Conservation (phyloP, 176 grass and related monocot species). For the Oryza rufipogon region DNA sequence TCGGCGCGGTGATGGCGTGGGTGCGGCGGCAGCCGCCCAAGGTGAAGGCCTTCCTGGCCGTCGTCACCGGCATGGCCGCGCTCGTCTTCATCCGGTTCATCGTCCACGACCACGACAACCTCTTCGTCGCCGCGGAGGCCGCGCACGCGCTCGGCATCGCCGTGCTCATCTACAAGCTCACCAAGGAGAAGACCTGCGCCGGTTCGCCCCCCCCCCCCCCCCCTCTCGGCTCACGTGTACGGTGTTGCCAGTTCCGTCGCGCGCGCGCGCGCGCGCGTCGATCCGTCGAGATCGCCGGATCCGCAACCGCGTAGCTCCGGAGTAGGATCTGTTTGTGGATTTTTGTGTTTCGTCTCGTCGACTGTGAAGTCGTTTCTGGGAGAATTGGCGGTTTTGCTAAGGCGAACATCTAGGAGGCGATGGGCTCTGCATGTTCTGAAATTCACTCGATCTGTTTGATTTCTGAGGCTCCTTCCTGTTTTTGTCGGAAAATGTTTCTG, state of each 20-base stretch:
- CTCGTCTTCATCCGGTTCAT: constrained; percentile 95
- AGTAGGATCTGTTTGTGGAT: neutral
- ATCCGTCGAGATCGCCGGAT: constrained; percentile 42
- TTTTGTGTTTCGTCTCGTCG: neutral
- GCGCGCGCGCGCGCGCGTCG: neutral
- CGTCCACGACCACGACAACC: constrained; percentile 98
- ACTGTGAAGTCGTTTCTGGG: neutral
- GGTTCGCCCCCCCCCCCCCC: constrained; percentile 46
- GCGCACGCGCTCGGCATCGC: constrained; percentile 88
- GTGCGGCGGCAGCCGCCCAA: constrained; percentile 89
- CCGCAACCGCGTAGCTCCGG: constrained; percentile 7
- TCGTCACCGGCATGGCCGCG: constrained; percentile 91
- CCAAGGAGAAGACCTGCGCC: constrained; percentile 96
- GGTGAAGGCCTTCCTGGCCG: constrained; percentile 97
- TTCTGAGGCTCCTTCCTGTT: neutral
- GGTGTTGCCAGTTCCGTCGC: neutral
- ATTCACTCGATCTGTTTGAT: constrained; percentile 34
- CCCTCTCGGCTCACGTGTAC: neutral
- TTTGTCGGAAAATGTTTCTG: neutral
- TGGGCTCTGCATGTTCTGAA: neutral
- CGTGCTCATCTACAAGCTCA: constrained; percentile 97
- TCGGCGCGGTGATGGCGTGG: constrained; percentile 69
- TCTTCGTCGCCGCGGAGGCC: constrained; percentile 94
- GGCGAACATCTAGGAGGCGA: constrained; percentile 10
- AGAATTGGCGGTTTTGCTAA: neutral